Base-by-base conservation (phyloP, 2,329 filamentous ascomycete species). In the Aspergillus sp. region DNA sequence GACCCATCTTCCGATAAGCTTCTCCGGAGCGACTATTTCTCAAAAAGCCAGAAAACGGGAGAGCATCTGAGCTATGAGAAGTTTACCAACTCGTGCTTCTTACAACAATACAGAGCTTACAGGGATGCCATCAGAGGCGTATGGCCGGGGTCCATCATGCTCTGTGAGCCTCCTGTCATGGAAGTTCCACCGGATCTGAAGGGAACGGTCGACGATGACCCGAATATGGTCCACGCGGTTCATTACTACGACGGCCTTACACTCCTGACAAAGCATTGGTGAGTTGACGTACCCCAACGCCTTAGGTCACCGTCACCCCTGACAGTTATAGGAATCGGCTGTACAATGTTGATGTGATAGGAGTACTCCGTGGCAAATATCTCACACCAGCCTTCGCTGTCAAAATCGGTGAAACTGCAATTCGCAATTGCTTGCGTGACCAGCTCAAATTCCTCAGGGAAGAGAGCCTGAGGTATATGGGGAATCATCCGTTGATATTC, bases 191-290 rank as follows among this genome's bases (percentile, higher is more conserved):
- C 93, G 0, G 69, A 69, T 27, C 81, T 96, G 54, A 93, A 91
- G 57, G 88, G 79, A 8, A 94, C 88, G 0, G 66, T 71, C 16
- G 89, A 96, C 52, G 88, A 96, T 48, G 88, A 98, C 46, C 78
- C 78, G 3, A 84, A 80, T 41, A 81, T 96, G 74, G 82, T 88
- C 2, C 96, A 95, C 57, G 81, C 91, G 7, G 86, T 88, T 2
- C 91, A 98, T 60, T 98, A 85, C 55, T 98, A 98, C 58, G 91
- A 98, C 48, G 91, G 91, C 8, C 82, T 98, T 35, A 98, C 91
- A 0, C 69, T 98, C 3, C 83, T 98, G 73, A 96, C 86, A 8
- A 98, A 98, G 63, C 93, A 94, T 58, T 98, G 91, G 91, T 62
- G 35, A 35, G 58, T 38, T 13, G 45, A 32, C 46, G 41, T 20